A percentile compares a stretch with the other conserved stretches of the same genome.
Conservation (phyloP, 768 basidiomycete genomes). For the Serendipita sp. region DNA sequence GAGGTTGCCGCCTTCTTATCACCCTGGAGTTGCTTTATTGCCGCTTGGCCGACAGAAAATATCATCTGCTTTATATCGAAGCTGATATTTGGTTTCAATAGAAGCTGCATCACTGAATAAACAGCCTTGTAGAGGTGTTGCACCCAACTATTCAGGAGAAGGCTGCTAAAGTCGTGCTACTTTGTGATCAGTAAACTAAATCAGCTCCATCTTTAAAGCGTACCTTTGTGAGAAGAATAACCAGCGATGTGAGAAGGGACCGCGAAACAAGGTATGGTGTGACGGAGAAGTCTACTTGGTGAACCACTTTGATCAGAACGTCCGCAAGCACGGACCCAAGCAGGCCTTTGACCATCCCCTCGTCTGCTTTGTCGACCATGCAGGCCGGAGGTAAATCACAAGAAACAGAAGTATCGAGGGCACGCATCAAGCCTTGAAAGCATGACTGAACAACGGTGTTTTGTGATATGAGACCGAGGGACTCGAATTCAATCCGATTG, state of each 20-base stretch:
- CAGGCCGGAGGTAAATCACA: slow-evolving; percentile 33
- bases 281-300: slow-evolving; percentile 28
- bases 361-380: slow-evolving; percentile 29
- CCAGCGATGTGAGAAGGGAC: slow-evolving; percentile 42
- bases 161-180: slow-evolving; percentile 45
- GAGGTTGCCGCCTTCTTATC: slow-evolving; percentile 39
- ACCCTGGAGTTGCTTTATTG: slow-evolving; percentile 30
- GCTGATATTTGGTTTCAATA: slow-evolving; percentile 34
- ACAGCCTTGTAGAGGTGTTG: slow-evolving; percentile 37
- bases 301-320: slow-evolving; percentile 35
- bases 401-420: slow-evolving; percentile 43
- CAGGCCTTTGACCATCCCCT: slow-evolving; percentile 28
- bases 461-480: slow-evolving; percentile 27
- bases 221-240: slow-evolving; percentile 49
- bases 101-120: slow-evolving; percentile 32
- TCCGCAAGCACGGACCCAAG: slow-evolving; percentile 54
- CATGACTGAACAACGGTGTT: slow-evolving; percentile 32
- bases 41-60: slow-evolving; percentile 43
- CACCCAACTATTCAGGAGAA: slow-evolving; percentile 37
- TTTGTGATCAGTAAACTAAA: background rate
- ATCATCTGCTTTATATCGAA: slow-evolving; percentile 54
- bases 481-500: slow-evolving; percentile 37
- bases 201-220: background rate
- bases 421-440: slow-evolving; percentile 37
- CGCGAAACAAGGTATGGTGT: slow-evolving; percentile 38